phyloP scores from a whole-genome alignment of 2,329 filamentous ascomycete genomes.

The Ophiostoma piceae region DNA sequence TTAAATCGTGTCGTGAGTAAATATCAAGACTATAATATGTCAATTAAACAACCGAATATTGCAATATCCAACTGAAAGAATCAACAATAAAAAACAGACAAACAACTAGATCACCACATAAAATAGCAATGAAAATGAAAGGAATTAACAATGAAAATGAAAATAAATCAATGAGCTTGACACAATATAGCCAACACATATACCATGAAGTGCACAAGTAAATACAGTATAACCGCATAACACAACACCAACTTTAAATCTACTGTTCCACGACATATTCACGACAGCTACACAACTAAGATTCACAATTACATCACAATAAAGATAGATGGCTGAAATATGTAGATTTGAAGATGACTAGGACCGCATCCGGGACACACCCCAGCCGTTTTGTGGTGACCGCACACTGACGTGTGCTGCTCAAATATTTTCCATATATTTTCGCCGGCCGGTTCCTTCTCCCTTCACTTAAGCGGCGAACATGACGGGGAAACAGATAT shows the following conservation, averaged over 20 bases:
- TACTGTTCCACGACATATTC: background rate
- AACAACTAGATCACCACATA: too few species aligned
- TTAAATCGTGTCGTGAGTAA: too few species aligned
- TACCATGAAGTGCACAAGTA: too few species aligned
- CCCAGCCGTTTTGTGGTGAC: slow-evolving; percentile 10
- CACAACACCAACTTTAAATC: background rate
- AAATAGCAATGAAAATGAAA: too few species aligned
- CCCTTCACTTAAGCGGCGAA: background rate
- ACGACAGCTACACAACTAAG: background rate
- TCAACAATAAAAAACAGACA: too few species aligned
- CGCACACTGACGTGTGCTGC: slow-evolving; percentile 10
- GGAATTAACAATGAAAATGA: too few species aligned
- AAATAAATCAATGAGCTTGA: too few species aligned
- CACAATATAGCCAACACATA: too few species aligned
- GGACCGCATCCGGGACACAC: slow-evolving; percentile 4
- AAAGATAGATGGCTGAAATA: background rate
- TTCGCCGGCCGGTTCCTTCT: background rate
- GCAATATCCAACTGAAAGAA: too few species aligned
- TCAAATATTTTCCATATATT: slow-evolving; percentile 1
- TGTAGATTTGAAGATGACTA: slow-evolving; percentile 10
- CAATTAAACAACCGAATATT: too few species aligned
- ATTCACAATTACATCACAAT: background rate
- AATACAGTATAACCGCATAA: background rate
- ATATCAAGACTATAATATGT: too few species aligned
- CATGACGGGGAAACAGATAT: slow-evolving; percentile 10